Conservation (phyloP, 2,329 filamentous ascomycete genomes). For the Elsinoe fawcettii region DNA sequence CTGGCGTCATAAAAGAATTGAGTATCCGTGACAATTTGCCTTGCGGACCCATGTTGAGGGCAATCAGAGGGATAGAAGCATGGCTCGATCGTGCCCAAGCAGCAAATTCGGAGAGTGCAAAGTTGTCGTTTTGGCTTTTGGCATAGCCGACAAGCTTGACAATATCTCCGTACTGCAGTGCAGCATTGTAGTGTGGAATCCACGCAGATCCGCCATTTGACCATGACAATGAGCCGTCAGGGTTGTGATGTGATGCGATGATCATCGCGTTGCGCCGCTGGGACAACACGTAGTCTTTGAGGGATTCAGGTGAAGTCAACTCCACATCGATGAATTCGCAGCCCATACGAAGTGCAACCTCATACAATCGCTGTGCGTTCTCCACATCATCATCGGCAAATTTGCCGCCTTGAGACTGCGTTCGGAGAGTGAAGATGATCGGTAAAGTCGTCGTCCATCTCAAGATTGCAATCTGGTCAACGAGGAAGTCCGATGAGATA, state of each 20-base stretch:
- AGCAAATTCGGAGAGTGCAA: slow-evolving; percentile 74
- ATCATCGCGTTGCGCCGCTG: slow-evolving; percentile 67
- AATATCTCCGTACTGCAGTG: slow-evolving; percentile 80
- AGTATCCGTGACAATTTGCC: slow-evolving; percentile 86
- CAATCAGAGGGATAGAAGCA: slow-evolving; percentile 70
- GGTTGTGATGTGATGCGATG: slow-evolving; percentile 94
- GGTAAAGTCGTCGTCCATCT: slow-evolving; percentile 65
- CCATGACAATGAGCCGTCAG: slow-evolving; percentile 72
- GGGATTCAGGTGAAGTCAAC: slow-evolving; percentile 71
- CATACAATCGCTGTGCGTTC: slow-evolving; percentile 63
- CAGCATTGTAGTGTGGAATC: slow-evolving; percentile 83
- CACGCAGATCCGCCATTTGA: slow-evolving; percentile 62
- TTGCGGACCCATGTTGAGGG: slow-evolving; percentile 84
- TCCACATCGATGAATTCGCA: slow-evolving; percentile 92
- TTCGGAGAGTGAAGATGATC: slow-evolving; percentile 87
- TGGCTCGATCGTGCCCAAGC: slow-evolving; percentile 63
- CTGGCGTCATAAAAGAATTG: slow-evolving; percentile 89
- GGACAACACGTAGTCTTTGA: slow-evolving; percentile 49
- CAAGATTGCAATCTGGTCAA: slow-evolving; percentile 71
- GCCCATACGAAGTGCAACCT: slow-evolving; percentile 69
- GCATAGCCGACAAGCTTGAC: slow-evolving; percentile 91
- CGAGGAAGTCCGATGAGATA: slow-evolving; percentile 65
- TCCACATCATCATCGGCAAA: slow-evolving; percentile 73
- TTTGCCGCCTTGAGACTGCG: slow-evolving; percentile 73
- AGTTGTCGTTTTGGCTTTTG: slow-evolving; percentile 72